Percentiles rank a stretch among this genome's conserved stretches.
Conservation (phyloP, 73 alveolate species). For the Paramecium biaurelia region DNA sequence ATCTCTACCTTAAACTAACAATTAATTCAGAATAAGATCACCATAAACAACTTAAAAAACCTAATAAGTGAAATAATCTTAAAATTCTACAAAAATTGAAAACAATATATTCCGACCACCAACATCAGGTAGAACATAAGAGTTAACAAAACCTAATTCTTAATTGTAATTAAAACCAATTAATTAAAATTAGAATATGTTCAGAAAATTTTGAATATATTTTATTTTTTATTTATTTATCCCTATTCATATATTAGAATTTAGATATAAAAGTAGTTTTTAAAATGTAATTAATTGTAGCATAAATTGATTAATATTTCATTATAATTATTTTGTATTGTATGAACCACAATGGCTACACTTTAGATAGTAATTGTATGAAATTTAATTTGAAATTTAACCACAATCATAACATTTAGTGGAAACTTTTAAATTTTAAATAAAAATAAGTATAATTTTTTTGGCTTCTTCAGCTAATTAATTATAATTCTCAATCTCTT, state of each 20-base stretch:
- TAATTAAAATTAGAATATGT: not conserved
- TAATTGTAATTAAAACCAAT: not conserved
- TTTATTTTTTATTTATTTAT: not conserved
- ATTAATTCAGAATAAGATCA: not conserved
- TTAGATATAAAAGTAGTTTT: too few species aligned
- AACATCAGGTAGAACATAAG: not conserved
- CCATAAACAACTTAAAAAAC: not conserved
- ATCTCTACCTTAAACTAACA: not conserved
- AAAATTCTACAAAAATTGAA: not conserved
- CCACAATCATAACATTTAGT: not conserved
- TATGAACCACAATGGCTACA: conserved; percentile 19
- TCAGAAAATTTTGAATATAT: not conserved
- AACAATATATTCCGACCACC: not conserved
- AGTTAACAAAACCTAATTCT: not conserved
- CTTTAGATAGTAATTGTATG: not conserved
- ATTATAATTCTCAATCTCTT: not conserved
- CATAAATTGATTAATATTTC: too few species aligned
- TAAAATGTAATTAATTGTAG: too few species aligned
- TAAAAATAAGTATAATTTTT: not conserved
- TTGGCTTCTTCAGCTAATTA: not conserved
- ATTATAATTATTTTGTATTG: conserved; percentile 32
- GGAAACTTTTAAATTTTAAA: not conserved
- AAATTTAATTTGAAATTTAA: not conserved
- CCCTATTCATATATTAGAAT: not conserved
- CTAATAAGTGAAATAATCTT: not conserved